Percentiles rank a stretch among this genome's conserved stretches.
Evolutionary conservation across 2,329 filamentous ascomycete genomes (phyloP).

Genomic region (Dactylellina leptospora): DNA sequence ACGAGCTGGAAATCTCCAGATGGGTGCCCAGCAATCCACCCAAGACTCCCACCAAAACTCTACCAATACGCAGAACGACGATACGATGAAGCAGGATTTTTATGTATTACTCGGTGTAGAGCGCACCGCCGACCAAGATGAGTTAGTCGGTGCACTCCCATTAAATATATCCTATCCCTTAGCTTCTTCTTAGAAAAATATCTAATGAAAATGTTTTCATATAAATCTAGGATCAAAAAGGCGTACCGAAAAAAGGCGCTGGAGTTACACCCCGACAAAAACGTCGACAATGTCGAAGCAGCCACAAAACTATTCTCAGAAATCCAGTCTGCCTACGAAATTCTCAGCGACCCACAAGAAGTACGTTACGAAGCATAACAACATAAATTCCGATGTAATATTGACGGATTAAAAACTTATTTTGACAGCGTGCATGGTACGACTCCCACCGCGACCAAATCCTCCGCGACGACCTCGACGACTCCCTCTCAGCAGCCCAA

Average conservation of each 20-base stretch:
- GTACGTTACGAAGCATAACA: neutral
- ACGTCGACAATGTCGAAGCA: slow-evolving; percentile 82
- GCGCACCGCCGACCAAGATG: slow-evolving; percentile 43
- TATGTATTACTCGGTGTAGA: slow-evolving; percentile 38
- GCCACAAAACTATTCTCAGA: slow-evolving; percentile 89
- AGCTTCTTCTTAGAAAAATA: neutral
- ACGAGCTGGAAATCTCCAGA: neutral
- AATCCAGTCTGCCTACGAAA: slow-evolving; percentile 89
- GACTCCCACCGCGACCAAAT: slow-evolving; percentile 91
- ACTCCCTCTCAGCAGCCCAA: slow-evolving; percentile 59
- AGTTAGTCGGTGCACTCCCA: slow-evolving; percentile 45
- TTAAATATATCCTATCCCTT: neutral
- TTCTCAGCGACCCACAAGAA: slow-evolving; percentile 95
- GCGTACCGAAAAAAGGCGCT: slow-evolving; percentile 90
- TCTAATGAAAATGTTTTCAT: neutral
- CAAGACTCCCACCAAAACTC: slow-evolving; percentile 8
- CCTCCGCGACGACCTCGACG: slow-evolving; percentile 70
- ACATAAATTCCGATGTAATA: neutral
- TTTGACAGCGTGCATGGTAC: slow-evolving; percentile 80
- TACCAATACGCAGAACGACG: neutral
- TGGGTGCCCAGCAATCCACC: slow-evolving; percentile 33
- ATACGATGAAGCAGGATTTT: slow-evolving; percentile 47
- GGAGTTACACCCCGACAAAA: slow-evolving; percentile 93
- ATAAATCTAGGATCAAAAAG: slow-evolving; percentile 78
- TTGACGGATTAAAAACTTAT: neutral